These are phyloP conservation scores for Blastobotrys serpentis DNA, from an alignment of 1,139 yeast species.

Conservation along the genomic window DNA sequence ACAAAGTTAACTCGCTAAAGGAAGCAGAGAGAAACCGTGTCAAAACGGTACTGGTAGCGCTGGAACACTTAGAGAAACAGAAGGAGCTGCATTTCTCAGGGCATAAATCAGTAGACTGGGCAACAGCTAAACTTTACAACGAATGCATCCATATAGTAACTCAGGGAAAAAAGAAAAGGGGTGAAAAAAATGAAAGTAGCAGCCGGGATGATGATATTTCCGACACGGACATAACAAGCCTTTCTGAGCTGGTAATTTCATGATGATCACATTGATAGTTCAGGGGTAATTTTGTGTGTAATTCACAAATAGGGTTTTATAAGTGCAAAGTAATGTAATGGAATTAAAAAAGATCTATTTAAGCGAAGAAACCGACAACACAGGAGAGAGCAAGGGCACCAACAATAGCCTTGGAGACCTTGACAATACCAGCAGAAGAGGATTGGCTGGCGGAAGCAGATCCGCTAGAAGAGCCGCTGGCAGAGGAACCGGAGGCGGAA, in stretches of 20 bases:
- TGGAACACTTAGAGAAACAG: neutral
- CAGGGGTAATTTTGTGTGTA: too few relatives aligned
- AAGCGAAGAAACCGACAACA: slow-evolving; percentile 8
- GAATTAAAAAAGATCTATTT: slow-evolving; percentile 3
- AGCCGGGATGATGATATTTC: too few relatives aligned
- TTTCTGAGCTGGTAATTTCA: too few relatives aligned
- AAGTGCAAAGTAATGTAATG: neutral
- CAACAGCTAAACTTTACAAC: neutral
- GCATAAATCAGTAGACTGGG: neutral
- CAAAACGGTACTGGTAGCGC: neutral
- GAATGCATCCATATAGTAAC: neutral
- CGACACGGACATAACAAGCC: too few relatives aligned
- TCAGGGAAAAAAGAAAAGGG: too few relatives aligned
- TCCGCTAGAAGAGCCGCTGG: neutral
- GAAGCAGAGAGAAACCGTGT: neutral
- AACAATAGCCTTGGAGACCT: slow-evolving; percentile 9
- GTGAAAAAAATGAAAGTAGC: too few relatives aligned
- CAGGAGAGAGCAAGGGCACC: slow-evolving; percentile 8
- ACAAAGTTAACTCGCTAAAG: neutral
- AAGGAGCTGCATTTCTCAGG: neutral
- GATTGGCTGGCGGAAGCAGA: neutral
- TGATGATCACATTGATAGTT: too few relatives aligned
- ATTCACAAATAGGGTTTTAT: neutral
- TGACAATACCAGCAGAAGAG: slow-evolving; percentile 8
- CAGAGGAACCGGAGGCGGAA: slow-evolving; percentile 6